Base-by-base conservation (phyloP, 1,284 basidiomycete species). In the Ceratobasidium sp. region DNA sequence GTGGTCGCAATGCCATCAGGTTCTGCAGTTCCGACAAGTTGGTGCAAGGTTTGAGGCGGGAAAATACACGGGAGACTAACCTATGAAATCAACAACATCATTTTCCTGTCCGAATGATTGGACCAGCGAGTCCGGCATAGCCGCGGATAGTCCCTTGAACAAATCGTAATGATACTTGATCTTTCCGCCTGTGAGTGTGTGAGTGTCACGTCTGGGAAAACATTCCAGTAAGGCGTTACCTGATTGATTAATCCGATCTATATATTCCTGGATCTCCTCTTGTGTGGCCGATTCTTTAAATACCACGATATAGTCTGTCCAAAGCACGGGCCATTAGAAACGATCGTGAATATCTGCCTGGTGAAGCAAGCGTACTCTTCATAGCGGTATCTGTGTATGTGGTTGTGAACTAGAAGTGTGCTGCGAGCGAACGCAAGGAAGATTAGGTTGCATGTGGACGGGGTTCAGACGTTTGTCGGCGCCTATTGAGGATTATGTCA, bases 1-100 rank as follows among this genome's bases (percentile, higher is more conserved):
- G 41, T 55, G 8, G 65, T 69, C 26, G 65, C 65, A 1, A 69
- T 32, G 10, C 65, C 65, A 45, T 69, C 65, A 21, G 52, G 53
- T 34, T 69, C 65, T 69, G 36, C 10, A 43, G 43, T 45, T 18
- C 9, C 9, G 3, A 12, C 9, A 53, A 52, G 34, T 2, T n/a
- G n/a, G 36, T 39, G 5, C 36, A 39, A 14, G 14, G 36, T 6
- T 14, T 26, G 23, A n/a, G 21, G 3, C 1, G 12, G 16, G 30
- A 9, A 6, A n/a, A 32, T n/a, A 32, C 16, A n/a, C 9, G n/a
- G 5, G 4, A 36, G 10, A 46, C 65, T 69, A 1, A 57, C 65
- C 65, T 10, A 57, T 32, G 30, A 46, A 41, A 28, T 57, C 53
- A 12, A 69, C 26, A 26, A 32, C 36, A 32, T 52, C 48, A 4